A percentile compares a stretch with the other conserved stretches of the same genome.
Conservation (phyloP, 106 monocot genomes). For the Xerophyta viscosa region DNA sequence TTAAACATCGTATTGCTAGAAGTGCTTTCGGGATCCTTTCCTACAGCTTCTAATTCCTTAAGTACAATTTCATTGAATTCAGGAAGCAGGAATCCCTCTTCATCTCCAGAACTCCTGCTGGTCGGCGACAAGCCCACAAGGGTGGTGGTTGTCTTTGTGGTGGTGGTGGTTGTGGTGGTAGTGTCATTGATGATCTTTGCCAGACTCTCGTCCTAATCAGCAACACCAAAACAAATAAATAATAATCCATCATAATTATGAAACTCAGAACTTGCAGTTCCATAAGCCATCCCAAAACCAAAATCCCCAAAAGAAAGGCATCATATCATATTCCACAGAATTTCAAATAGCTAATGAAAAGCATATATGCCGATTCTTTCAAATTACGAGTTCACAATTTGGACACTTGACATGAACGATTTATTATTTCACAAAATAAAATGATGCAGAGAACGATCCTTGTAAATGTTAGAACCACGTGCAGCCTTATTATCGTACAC, state of each 20-base stretch:
- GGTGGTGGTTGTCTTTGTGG: constrained; percentile 21
- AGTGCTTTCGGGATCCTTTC: constrained; percentile 5
- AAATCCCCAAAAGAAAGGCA: no score
- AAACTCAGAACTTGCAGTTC: not conserved
- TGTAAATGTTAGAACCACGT: no score
- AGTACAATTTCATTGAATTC: constrained; percentile 39
- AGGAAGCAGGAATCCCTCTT: constrained; percentile 38
- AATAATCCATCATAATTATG: not conserved
- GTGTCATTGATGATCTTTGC: constrained; percentile 34
- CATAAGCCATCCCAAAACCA: not conserved
- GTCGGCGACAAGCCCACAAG: constrained; percentile 19
- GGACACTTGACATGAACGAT: no score
- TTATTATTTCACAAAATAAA: no score
- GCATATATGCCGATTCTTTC: no score
- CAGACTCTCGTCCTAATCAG: constrained; percentile 31
- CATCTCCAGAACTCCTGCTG: constrained; percentile 23
- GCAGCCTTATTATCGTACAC: no score
- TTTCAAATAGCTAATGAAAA: no score
- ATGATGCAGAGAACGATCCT: no score
- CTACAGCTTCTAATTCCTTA: constrained; percentile 24
- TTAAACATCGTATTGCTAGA: not conserved
- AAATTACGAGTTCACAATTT: no score
- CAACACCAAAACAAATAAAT: not conserved
- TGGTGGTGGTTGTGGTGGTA: constrained; percentile 34
- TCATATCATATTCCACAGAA: no score